These are phyloP conservation scores for Aspergillus steynii DNA, from an alignment of 495 filamentous ascomycete genomes.

Conservation along the genomic window DNA sequence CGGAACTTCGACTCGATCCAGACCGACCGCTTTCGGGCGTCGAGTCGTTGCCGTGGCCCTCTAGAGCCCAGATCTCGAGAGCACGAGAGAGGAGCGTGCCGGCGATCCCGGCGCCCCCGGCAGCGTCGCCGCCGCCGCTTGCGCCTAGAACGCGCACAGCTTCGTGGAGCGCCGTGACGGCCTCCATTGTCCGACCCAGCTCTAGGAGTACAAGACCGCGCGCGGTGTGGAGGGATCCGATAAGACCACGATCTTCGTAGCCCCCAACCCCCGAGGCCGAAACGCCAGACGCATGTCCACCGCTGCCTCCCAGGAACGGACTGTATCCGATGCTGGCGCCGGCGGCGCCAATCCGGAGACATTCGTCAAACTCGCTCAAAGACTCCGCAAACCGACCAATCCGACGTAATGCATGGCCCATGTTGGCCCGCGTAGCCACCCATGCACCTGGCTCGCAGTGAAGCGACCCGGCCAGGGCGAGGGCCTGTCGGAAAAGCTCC, in stretches of 20 bases:
- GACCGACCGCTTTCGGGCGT: slow-evolving; percentile 21
- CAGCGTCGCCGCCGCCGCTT: slow-evolving; percentile 56
- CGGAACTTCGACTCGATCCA: slow-evolving; percentile 21
- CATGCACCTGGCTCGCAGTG: slow-evolving; percentile 79
- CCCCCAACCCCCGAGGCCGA: slow-evolving; percentile 44
- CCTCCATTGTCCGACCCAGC: slow-evolving; percentile 62
- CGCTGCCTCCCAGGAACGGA: slow-evolving; percentile 41
- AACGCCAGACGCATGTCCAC: slow-evolving; percentile 34
- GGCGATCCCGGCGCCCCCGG: slow-evolving; percentile 67
- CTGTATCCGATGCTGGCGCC: slow-evolving; percentile 57
- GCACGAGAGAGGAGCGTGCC: slow-evolving; percentile 75
- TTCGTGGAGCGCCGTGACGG: slow-evolving; percentile 67
- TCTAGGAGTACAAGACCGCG: slow-evolving; percentile 71
- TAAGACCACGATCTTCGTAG: slow-evolving; percentile 47
- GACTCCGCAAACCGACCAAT: slow-evolving; percentile 68
- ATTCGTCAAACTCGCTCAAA: slow-evolving; percentile 76
- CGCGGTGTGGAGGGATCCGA: slow-evolving; percentile 47
- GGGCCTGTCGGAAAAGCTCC: slow-evolving; percentile 69
- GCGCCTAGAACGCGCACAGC: slow-evolving; percentile 58
- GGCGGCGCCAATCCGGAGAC: slow-evolving; percentile 72
- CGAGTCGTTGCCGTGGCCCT: slow-evolving; percentile 30
- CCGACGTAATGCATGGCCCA: slow-evolving; percentile 84
- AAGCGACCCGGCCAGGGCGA: slow-evolving; percentile 75
- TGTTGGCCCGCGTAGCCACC: slow-evolving; percentile 83
- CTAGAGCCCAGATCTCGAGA: slow-evolving; percentile 63